Evolutionary conservation across 1,284 basidiomycete species (phyloP).

Genomic region (Ustilago crameri): DNA sequence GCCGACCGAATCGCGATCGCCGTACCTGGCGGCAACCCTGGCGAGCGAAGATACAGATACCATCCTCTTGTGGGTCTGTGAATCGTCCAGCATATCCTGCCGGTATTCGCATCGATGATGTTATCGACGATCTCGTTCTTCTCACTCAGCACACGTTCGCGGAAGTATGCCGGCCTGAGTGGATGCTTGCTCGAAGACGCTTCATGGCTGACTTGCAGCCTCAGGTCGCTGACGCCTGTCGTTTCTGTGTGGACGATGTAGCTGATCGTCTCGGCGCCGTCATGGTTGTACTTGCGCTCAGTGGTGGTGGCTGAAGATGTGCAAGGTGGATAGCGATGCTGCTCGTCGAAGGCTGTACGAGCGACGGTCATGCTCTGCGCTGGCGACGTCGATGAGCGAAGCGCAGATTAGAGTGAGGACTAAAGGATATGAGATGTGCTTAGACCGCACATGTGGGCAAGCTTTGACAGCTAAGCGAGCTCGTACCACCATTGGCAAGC

Average conservation of each 20-base stretch:
- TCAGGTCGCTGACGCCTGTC: constrained; percentile 25
- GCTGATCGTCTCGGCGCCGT: constrained; percentile 9
- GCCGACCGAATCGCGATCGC: constrained; percentile 49
- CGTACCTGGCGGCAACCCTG: constrained; percentile 40
- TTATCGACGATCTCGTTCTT: constrained; percentile 59
- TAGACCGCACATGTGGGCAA: no score
- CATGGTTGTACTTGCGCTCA: background rate
- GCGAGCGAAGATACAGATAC: constrained; percentile 58
- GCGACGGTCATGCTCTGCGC: constrained; percentile 4
- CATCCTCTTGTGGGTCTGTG: constrained; percentile 57
- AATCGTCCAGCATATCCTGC: constrained; percentile 48
- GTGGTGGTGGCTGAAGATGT: constrained; percentile 2
- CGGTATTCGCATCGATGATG: constrained; percentile 46
- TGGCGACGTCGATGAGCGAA: background rate
- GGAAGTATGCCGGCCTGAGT: constrained; percentile 46
- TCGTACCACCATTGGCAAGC: no score
- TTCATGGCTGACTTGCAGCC: constrained; percentile 45
- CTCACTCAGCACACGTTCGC: constrained; percentile 42
- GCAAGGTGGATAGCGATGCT: constrained; percentile 9
- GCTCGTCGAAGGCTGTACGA: background rate
- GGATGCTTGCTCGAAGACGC: constrained; percentile 26
- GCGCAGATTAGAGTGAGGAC: background rate
- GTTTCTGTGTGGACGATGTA: constrained; percentile 44
- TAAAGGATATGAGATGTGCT: no score
- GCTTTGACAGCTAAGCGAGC: no score